Percentiles rank a stretch among this genome's conserved stretches.
Evolutionary conservation across 2,329 filamentous ascomycete genomes (phyloP).

Genomic region (Aspergillus sp.): DNA sequence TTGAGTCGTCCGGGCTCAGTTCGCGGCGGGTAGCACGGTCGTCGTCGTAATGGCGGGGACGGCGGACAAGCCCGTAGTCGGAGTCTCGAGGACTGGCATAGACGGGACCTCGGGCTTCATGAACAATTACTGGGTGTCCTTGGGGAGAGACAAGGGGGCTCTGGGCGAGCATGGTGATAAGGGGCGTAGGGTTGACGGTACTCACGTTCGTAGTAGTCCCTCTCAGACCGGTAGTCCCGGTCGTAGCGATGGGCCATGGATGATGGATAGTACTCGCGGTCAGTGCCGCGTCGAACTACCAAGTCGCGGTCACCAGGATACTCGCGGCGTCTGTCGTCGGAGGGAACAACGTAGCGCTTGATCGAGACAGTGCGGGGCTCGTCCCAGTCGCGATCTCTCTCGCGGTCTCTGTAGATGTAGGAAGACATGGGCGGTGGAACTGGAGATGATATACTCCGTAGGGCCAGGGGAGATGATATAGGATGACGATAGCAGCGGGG

Average conservation of each 20-base stretch:
- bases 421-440: constrained; percentile 18
- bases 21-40: constrained; percentile 38
- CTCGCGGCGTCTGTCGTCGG: constrained; percentile 32
- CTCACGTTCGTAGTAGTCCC: constrained; percentile 38
- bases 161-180: constrained; percentile 42
- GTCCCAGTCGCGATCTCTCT: constrained; percentile 34
- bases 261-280: constrained; percentile 32
- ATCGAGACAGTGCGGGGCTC: constrained; percentile 38
- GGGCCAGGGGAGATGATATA: background rate
- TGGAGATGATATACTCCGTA: no score
- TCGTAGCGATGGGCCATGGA: constrained; percentile 37
- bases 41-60: constrained; percentile 48
- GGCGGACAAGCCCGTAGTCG: constrained; percentile 52
- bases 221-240: constrained; percentile 32
- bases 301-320: constrained; percentile 32
- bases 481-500: background rate
- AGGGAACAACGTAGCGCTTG: constrained; percentile 47
- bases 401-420: constrained; percentile 31
- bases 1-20: constrained; percentile 44
- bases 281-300: constrained; percentile 37
- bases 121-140: constrained; percentile 47
- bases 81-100: constrained; percentile 44
- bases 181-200: constrained; percentile 34
- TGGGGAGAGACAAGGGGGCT: constrained; percentile 44
- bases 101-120: constrained; percentile 43